Conservation (phyloP, 257 asterid genomes). For the Ophiorrhiza pumila region DNA sequence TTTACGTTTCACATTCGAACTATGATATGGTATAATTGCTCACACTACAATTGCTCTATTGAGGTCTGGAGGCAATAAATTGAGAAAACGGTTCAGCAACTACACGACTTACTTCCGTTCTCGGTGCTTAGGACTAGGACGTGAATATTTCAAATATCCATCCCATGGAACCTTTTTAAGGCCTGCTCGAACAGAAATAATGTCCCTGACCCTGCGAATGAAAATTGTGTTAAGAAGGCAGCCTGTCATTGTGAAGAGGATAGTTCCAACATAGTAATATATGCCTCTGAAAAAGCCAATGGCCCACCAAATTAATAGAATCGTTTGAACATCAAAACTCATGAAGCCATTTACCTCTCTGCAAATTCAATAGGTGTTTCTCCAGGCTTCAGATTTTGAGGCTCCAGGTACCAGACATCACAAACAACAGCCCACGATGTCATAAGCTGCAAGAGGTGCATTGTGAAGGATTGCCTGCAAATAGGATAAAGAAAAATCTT, state of each 20-base stretch:
- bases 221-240: slow-evolving; percentile 7
- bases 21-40: no score
- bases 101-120: slow-evolving; percentile 74
- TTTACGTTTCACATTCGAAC: background rate
- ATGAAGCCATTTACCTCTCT: slow-evolving; percentile 55
- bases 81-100: background rate
- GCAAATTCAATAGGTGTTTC: slow-evolving; percentile 97
- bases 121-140: slow-evolving; percentile 90
- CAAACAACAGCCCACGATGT: slow-evolving; percentile 99
- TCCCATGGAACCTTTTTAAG: slow-evolving; percentile 71
- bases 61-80: background rate
- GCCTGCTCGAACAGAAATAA: slow-evolving; percentile 84
- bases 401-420: slow-evolving; percentile 98
- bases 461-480: slow-evolving; percentile 91
- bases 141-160: slow-evolving; percentile 86
- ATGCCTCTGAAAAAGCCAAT: background rate
- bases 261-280: background rate
- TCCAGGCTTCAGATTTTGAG: slow-evolving; percentile 83
- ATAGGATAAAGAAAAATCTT: slow-evolving; percentile 4
- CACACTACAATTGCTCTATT: background rate
- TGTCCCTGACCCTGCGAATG: slow-evolving; percentile 77
- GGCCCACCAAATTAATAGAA: background rate
- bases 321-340: background rate
- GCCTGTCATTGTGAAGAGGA: background rate
- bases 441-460: slow-evolving; percentile 94